A percentile compares a stretch with the other conserved stretches of the same genome.
phyloP scores from a whole-genome alignment of 2,329 filamentous ascomycete species.

The Graphilbum fragrans region DNA sequence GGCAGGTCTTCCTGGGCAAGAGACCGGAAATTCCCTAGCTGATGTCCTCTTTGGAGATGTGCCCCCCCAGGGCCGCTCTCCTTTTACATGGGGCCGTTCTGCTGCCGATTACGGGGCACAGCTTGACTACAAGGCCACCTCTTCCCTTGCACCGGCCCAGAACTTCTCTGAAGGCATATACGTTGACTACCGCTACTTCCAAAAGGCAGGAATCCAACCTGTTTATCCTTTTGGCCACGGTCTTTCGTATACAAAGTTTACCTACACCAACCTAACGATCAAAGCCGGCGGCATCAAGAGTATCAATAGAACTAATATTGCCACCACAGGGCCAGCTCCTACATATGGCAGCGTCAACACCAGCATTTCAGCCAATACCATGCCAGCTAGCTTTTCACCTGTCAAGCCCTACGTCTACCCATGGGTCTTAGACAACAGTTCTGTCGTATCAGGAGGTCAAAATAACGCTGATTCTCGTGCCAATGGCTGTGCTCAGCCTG shows the following conservation, averaged over 20 bases:
- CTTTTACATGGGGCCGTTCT: conserved; percentile 38
- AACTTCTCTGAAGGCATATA: conserved; percentile 46
- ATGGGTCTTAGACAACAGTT: too few relatives aligned
- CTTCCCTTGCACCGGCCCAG: conserved; percentile 16
- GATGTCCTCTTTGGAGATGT: conserved; percentile 57
- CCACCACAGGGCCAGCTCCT: too few relatives aligned
- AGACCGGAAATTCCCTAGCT: conserved; percentile 62
- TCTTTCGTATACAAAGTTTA: conserved; percentile 57
- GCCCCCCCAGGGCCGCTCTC: conserved; percentile 32
- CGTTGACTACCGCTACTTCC: conserved; percentile 54
- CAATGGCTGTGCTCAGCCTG: too few relatives aligned
- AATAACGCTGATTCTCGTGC: too few relatives aligned
- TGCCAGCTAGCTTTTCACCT: conserved; percentile 23
- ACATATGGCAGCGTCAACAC: conserved; percentile 8
- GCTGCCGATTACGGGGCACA: conserved; percentile 34
- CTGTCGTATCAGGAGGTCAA: too few relatives aligned
- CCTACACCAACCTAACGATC: conserved; percentile 24
- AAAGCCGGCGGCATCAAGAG: too few relatives aligned
- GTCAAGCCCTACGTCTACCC: too few relatives aligned
- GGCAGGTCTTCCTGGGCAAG: conserved; percentile 63
- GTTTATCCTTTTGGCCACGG: conserved; percentile 55
- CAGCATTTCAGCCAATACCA: conserved; percentile 23
- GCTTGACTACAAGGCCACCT: too few relatives aligned
- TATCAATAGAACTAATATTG: too few relatives aligned
- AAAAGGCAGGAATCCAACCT: conserved; percentile 41